Evolutionary conservation across 2,329 filamentous ascomycete species (phyloP), one percentile per base, ranked within the genome.

Genomic region (Calonectria henricotiae): DNA sequence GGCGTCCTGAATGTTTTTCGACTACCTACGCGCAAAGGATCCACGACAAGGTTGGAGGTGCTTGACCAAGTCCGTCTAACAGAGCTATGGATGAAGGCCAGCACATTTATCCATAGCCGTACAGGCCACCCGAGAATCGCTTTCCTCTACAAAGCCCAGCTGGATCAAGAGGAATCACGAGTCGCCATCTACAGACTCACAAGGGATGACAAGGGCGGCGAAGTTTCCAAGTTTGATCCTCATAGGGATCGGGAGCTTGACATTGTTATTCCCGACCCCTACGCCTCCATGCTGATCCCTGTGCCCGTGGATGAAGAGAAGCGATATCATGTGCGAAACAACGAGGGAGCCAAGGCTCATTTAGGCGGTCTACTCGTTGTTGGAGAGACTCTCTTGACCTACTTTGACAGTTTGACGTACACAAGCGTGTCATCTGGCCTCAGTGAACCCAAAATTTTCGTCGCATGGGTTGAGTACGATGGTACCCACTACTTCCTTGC

Each of bases 401-500:
- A 98, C 80, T 91, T 96, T 69, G 93, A 98, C 77, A 93, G 94
- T 70, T 87, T 93, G 39, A 93, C 87, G 23, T 91, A 92, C 72
- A 88, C 90, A 39, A 88, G 87, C 13, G 88, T 94, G 13, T 89
- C 91, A 20, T 87, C 91, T 9, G 84, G 87, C 0, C 83, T 98
- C 2, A 86, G 90, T 0, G 91, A 96, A 67, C 89, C 95, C 0
- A 94, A 93, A 3, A 92, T 98, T 41, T 98, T 97, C 76, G 92
- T 96, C n/a, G 91, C 94, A 2, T 99, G 96, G 95, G 93, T 93
- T 72, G 90, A 92, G 76, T 91, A 96, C 62, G 94, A 98, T 77
- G 90, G 91, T 27, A 91, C 92, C 44, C 89, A 92, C 77, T 98
- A 95, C 84, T 86, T 98, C n/a, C 84, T 99, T 2, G 95, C 93